Evolutionary conservation across 2,329 filamentous ascomycete species (phyloP), one percentile per base, ranked within the genome.

Genomic region (Juglanconis oblonga): DNA sequence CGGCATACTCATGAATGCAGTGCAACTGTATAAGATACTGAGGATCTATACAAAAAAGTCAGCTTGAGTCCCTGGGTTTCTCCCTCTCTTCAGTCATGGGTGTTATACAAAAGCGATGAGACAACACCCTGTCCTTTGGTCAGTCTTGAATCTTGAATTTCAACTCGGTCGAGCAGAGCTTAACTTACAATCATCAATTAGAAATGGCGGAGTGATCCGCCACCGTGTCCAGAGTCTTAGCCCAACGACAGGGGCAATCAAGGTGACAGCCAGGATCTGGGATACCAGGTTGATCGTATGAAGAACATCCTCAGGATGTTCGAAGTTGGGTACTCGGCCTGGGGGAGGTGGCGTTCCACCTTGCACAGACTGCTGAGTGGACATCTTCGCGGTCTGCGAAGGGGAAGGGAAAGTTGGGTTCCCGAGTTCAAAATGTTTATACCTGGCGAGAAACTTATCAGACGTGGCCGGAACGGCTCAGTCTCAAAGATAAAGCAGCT

Each of bases 231-330:
- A 53, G 33, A 58, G 57, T 50, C 57, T 49, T 17, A 58, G 40
- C 44, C 32, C 52, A 45, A 58, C 57, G 40, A 58, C 11, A 3
- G 50, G 57, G 11, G 57, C 54, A 11, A 58, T 52, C 33, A 33
- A 45, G 13, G 42, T 35, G 10, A 58, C 33, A 40, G 57, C 31
- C 24, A 58, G 51, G 31, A 54, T 47, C 24, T 58, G 57, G 8
- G 57, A 58, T 51, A 58, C 50, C 17, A 58, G 42, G 29, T 58
- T 58, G 50, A 58, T 54, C 14, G 57, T 58, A 49, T 58, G 51
- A 32, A 58, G 33, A 11, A 58, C 57, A n/a, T 58, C 57, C 47
- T 58, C 50, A 13, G 57, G 57, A 31, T 54, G 11, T 9, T 47
- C 57, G 33, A 58, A 42, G 7, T 58, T 42, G 9, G 57, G 57